Percentiles rank a stretch among this genome's conserved stretches.
Evolutionary conservation across 2,329 filamentous ascomycete species (phyloP).

Genomic region (Beauveria pseudobassiana): DNA sequence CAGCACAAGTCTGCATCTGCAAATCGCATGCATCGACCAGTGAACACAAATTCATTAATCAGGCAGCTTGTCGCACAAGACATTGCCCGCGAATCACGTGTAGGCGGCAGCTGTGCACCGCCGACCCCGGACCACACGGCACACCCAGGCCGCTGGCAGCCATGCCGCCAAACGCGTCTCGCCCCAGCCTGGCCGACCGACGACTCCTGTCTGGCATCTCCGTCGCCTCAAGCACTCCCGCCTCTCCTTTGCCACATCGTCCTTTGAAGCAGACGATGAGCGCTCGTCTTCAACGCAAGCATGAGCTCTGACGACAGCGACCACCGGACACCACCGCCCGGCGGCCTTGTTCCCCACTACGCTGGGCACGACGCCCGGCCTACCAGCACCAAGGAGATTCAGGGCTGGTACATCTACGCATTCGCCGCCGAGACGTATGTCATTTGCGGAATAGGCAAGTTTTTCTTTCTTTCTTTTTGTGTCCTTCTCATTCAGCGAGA

Average conservation of each 20-base stretch:
- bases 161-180: constrained; percentile 19
- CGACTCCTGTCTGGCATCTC: constrained; percentile 43
- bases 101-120: neutral
- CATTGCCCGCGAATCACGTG: constrained; percentile 7
- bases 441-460: constrained; percentile 68
- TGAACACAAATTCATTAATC: too few species aligned
- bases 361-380: constrained; percentile 79
- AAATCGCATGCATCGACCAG: too few species aligned
- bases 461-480: neutral
- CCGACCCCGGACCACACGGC: constrained; percentile 2
- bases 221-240: constrained; percentile 46
- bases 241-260: constrained; percentile 49
- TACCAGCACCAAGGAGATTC: constrained; percentile 79
- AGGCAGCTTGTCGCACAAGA: neutral
- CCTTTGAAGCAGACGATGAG: constrained; percentile 65
- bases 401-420: constrained; percentile 92
- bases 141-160: neutral
- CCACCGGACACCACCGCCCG: constrained; percentile 19
- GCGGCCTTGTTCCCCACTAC: constrained; percentile 46
- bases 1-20: too few species aligned
- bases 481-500: too few species aligned
- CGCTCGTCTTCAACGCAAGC: constrained; percentile 37
- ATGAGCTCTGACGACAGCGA: constrained; percentile 35
- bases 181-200: constrained; percentile 32
- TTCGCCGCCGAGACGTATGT: constrained; percentile 97